phyloP scores from a whole-genome alignment of 495 filamentous ascomycete species.

The Tricharina praecox region DNA sequence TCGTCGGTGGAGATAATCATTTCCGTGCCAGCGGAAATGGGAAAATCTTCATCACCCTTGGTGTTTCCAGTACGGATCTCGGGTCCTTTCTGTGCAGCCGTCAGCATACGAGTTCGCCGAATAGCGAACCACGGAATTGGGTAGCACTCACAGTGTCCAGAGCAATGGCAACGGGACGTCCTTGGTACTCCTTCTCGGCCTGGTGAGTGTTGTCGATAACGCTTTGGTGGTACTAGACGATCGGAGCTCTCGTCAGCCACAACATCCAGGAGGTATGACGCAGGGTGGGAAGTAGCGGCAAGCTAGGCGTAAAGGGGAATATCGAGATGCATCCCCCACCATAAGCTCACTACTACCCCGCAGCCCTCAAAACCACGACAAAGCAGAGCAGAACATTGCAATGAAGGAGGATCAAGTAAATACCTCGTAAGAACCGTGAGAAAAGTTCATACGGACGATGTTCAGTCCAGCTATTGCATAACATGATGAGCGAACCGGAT shows the following conservation, averaged over 20 bases:
- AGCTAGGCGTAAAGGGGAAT: no score
- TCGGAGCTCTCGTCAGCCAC: constrained; percentile 16
- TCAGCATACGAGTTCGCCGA: neutral
- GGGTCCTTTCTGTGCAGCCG: constrained; percentile 56
- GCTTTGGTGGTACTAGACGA: constrained; percentile 59
- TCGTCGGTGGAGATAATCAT: constrained; percentile 96
- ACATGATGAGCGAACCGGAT: constrained; percentile 23
- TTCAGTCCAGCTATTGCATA: constrained; percentile 58
- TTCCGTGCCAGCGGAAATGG: constrained; percentile 63
- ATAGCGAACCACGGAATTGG: no score
- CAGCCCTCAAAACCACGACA: constrained; percentile 7
- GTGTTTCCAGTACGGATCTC: constrained; percentile 98
- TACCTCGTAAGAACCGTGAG: constrained; percentile 85
- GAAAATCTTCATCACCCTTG: constrained; percentile 61
- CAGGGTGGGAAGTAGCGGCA: no score
- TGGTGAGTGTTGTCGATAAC: constrained; percentile 87
- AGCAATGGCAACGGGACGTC: constrained; percentile 87
- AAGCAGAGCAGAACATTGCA: neutral
- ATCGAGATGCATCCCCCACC: no score
- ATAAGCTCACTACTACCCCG: constrained; percentile 7
- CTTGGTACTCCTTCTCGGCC: constrained; percentile 55
- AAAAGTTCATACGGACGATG: constrained; percentile 99
- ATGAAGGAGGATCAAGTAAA: constrained; percentile 10
- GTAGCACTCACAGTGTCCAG: constrained; percentile 58
- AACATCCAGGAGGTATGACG: constrained; percentile 8